A percentile compares a stretch with the other conserved stretches of the same genome.
phyloP scores from a whole-genome alignment of 2,329 filamentous ascomycete species.

The Xylaria arbuscula region DNA sequence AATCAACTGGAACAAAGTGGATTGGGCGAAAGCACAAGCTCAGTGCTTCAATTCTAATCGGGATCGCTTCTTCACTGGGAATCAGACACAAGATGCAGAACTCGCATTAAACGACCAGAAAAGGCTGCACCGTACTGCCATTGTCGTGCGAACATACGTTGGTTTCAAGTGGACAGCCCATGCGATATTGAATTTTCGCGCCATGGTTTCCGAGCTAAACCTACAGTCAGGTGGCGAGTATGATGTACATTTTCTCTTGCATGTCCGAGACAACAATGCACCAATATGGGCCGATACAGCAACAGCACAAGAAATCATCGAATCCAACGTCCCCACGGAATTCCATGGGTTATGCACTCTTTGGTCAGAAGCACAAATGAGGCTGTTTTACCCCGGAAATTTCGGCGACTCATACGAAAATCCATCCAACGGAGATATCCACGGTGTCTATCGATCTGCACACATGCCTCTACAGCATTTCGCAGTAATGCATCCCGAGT shows the following conservation, averaged over 20 bases:
- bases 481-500: constrained; percentile 70
- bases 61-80: constrained; percentile 66
- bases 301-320: constrained; percentile 77
- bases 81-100: constrained; percentile 50
- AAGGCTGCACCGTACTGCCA: constrained; percentile 72
- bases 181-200: constrained; percentile 82
- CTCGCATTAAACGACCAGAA: constrained; percentile 43
- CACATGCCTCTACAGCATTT: constrained; percentile 74
- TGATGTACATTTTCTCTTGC: constrained; percentile 82
- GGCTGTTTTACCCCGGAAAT: constrained; percentile 76
- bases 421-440: constrained; percentile 67
- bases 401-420: constrained; percentile 76
- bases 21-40: constrained; percentile 67
- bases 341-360: constrained; percentile 84
- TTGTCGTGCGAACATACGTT: constrained; percentile 83
- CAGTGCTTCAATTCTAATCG: constrained; percentile 70
- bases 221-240: constrained; percentile 85
- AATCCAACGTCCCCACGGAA: constrained; percentile 73
- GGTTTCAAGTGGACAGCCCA: constrained; percentile 83
- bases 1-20: constrained; percentile 65
- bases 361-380: constrained; percentile 89
- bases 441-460: constrained; percentile 75
- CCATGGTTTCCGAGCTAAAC: constrained; percentile 81
- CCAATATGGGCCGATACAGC: constrained; percentile 85
- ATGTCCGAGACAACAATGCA: constrained; percentile 81